Evolutionary conservation across 768 basidiomycete species (phyloP), one percentile per base, ranked within the genome.

Genomic region (Paxillus ammoniavirescens): DNA sequence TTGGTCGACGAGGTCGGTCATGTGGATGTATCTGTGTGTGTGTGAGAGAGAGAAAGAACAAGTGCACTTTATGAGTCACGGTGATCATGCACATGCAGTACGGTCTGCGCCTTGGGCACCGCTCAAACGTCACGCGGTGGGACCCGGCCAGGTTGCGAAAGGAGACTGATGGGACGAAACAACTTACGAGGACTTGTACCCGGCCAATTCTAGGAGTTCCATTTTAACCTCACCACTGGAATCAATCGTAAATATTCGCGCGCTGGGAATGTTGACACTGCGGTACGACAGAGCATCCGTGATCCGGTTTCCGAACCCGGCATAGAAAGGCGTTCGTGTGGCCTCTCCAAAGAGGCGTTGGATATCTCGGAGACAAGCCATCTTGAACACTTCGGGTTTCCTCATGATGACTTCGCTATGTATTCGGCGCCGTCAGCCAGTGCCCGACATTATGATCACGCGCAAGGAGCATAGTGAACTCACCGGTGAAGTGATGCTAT

Each of bases 341-440:
- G 77, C 77, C 36, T 86, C 82, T 5, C 90, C 90, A 65, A 98
- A 99, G 6, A 98, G 70, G 18, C 93, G 78, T 59, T 91, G 91
- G 50, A 98, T 96, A 72, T 98, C 97, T 41, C 94, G 82, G 54
- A 98, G 73, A 73, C 95, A 98, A 2, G 96, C 94, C 97, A 99
- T 99, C 75, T 99, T 99, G 82, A 99, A 99, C n/a, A 98, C 82
- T 66, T 99, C 97, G 0, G 97, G 97, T 70, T 98, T 98, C 36
- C 95, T 87, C 89, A 98, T 91, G 65, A 99, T 96, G 14, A 99
- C 96, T 73, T 99, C 97, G 4, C 94, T 97, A 62, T 8, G 50
- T 4, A 8, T 40, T 28, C 17, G 5, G 8, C 15, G 49, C 72
- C 26, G 26, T 26, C 26, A 26, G 52, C 47, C 12, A 40, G 12